Evolutionary conservation across 306 rosid species (phyloP).

Genomic region (Herpetospermum pedunculosum): DNA sequence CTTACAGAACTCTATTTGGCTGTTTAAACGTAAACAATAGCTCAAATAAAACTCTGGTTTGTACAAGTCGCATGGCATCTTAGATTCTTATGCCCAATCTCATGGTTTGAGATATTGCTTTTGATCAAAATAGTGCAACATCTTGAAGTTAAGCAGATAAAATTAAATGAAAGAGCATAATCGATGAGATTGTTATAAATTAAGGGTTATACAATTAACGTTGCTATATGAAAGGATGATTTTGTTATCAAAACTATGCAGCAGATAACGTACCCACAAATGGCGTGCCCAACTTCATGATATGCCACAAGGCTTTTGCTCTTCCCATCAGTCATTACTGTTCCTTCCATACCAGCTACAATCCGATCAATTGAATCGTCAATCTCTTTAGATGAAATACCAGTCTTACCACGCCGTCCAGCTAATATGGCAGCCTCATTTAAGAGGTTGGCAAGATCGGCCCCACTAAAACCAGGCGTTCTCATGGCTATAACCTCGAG

Average conservation of each 20-base stretch:
- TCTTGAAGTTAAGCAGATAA: neutral
- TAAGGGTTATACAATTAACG: no score
- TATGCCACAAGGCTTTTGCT: constrained; percentile 94
- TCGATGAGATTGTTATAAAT: neutral
- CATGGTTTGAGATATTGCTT: neutral
- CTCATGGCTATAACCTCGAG: constrained; percentile 92
- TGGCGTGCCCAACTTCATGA: constrained; percentile 97
- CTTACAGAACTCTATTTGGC: neutral
- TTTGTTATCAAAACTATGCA: neutral
- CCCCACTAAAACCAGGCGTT: constrained; percentile 98
- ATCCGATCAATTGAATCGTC: constrained; percentile 96
- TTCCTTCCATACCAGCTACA: constrained; percentile 99
- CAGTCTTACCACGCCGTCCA: constrained; percentile 84
- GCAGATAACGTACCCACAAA: constrained; percentile 68
- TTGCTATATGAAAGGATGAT: neutral
- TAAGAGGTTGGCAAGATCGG: constrained; percentile 95
- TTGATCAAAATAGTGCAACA: neutral
- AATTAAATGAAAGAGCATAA: neutral
- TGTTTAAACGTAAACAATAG: neutral
- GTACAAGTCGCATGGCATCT: neutral
- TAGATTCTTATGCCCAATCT: neutral
- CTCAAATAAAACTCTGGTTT: neutral
- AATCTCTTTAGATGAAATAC: constrained; percentile 85
- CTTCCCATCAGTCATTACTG: constrained; percentile 97
- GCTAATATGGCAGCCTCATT: constrained; percentile 97